Base-by-base conservation (phyloP, 164 flowering plant species). In the Platanus orientalis region DNA sequence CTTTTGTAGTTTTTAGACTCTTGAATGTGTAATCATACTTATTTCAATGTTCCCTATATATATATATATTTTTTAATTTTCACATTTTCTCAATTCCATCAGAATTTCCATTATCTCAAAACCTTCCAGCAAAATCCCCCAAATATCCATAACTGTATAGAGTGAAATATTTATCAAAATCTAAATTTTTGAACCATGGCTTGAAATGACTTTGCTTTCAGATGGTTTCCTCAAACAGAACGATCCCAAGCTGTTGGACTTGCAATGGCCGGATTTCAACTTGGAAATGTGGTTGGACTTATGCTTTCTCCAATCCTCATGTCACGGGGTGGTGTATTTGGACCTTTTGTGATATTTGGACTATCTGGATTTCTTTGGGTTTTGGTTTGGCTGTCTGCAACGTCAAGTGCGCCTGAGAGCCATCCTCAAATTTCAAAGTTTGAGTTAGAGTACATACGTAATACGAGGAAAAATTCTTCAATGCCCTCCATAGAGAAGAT, bases 301-400 rank as follows among this genome's bases (percentile, higher is more conserved):
- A 70, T 71, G 5, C 84, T 94, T 62, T 84, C 99, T 64, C 99
- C 99, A n/a, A 94, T 94, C 58, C 89, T 94, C 69, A 91, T 94
- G 99, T 86, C 96, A 61, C 79, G 84, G 72, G 89, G 81, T 68
- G 95, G 97, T 64, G 60, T 91, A 39, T 88, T 81, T 79, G 97
- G 97, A 50, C 99, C 99, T 40, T 91, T 94, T 78, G 87, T 89
- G n/a, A 94, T 91, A 64, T 94, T 94, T 80, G 97, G 97, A 49
- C 70, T 94, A 20, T 86, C 80, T 58, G 99, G 99, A 48, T 84
- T 94, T 67, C 89, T 94, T 25, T 94, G 99, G 99, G 92, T 91
- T 73, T 67, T 94, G 77, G 96, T 89, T 10, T 91, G 99, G 99
- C 17, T 91, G 47, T 86, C 97, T 76, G 96, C 96, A 60, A 83